phyloP scores from a whole-genome alignment of 2,329 filamentous ascomycete genomes.

The Talaromyces sp. region DNA sequence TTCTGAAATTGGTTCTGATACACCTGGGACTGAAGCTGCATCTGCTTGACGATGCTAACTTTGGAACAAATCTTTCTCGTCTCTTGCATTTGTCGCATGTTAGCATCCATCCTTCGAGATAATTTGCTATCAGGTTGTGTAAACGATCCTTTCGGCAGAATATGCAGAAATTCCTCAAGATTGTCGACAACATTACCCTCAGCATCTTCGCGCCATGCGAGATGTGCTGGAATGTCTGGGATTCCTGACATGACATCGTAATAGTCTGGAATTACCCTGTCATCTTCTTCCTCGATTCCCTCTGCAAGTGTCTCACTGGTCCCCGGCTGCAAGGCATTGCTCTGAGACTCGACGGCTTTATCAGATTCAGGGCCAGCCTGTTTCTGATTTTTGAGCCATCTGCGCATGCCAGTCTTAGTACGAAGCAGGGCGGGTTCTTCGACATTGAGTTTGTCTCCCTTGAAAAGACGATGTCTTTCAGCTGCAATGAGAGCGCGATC shows the following conservation, averaged over 20 bases:
- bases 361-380: constrained; percentile 59
- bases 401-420: constrained; percentile 82
- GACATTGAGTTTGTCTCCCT: constrained; percentile 74
- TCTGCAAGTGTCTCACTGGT: constrained; percentile 79
- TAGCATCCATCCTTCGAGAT: constrained; percentile 77
- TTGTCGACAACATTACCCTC: constrained; percentile 88
- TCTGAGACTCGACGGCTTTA: constrained; percentile 43
- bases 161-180: constrained; percentile 75
- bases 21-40: constrained; percentile 96
- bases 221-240: constrained; percentile 73
- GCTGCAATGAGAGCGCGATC: constrained; percentile 83
- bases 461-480: constrained; percentile 81
- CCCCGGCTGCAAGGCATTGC: constrained; percentile 48
- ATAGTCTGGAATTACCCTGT: constrained; percentile 85
- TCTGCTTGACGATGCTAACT: constrained; percentile 97
- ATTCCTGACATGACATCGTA: constrained; percentile 85
- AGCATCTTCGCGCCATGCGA: constrained; percentile 85
- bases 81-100: constrained; percentile 93
- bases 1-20: constrained; percentile 99
- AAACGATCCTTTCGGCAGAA: constrained; percentile 74
- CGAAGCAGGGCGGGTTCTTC: constrained; percentile 86
- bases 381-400: constrained; percentile 77
- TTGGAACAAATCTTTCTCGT: constrained; percentile 94
- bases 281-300: constrained; percentile 80
- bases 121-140: constrained; percentile 70